phyloP scores from a whole-genome alignment of 306 rosid genomes.

The Cyamopsis tetragonoloba region DNA sequence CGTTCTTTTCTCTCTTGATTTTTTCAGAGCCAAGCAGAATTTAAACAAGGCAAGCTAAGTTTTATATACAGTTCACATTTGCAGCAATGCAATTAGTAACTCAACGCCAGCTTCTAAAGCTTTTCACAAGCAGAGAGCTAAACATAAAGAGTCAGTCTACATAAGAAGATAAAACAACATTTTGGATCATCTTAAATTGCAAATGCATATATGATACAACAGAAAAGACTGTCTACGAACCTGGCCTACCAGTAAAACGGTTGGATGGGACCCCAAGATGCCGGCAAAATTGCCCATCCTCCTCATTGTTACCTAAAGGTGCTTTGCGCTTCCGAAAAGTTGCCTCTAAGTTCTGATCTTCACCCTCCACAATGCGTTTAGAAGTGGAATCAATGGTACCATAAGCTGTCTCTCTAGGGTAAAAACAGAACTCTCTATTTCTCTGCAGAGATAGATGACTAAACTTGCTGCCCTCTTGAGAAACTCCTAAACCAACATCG shows the following conservation, averaged over 20 bases:
- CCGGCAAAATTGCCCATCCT: constrained; percentile 77
- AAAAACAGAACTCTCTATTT: constrained; percentile 54
- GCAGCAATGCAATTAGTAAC: constrained; percentile 49
- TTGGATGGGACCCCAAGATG: constrained; percentile 67
- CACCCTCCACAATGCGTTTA: constrained; percentile 48
- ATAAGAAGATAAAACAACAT: constrained; percentile 46
- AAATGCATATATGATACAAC: constrained; percentile 48
- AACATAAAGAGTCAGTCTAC: constrained; percentile 52
- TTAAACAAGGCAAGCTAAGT: constrained; percentile 29
- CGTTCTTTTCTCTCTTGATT: neutral
- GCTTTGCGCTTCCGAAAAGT: constrained; percentile 63
- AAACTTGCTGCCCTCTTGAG: constrained; percentile 47
- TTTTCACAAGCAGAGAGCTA: constrained; percentile 54
- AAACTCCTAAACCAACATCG: constrained; percentile 48
- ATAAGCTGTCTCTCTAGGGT: constrained; percentile 49
- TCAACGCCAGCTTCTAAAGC: constrained; percentile 37
- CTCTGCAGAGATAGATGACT: constrained; percentile 39
- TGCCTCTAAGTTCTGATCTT: constrained; percentile 52
- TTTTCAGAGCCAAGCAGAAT: constrained; percentile 14
- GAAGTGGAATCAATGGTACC: constrained; percentile 48
- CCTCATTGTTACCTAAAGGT: constrained; percentile 54
- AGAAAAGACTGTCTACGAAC: constrained; percentile 66
- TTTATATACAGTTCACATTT: constrained; percentile 51
- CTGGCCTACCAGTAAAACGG: constrained; percentile 59
- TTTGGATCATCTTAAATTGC: constrained; percentile 38